Percentiles rank a stretch among this genome's conserved stretches.
Conservation (phyloP, 139 green algal genomes). For the Asterochloris sp. region DNA sequence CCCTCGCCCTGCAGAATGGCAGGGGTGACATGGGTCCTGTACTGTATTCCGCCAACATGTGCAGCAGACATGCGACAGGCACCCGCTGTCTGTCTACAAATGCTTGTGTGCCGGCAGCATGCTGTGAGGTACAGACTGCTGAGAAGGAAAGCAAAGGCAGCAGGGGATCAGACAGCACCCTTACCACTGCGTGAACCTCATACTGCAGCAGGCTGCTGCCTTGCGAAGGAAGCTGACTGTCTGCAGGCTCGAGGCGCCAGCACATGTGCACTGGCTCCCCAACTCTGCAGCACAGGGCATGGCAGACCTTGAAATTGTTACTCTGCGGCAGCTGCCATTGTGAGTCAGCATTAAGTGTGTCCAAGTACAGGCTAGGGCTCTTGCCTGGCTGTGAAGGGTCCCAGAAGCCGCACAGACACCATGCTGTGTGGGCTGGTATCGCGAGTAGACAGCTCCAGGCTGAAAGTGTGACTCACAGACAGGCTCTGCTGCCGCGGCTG, state of each 20-base stretch:
- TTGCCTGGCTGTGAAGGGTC: slow-evolving; percentile 38
- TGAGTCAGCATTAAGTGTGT: no score
- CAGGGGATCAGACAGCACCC: neutral
- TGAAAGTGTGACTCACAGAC: slow-evolving; percentile 22
- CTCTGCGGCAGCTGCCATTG: no score
- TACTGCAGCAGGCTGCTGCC: slow-evolving; percentile 22
- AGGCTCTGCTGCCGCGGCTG: neutral
- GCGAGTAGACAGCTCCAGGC: slow-evolving; percentile 19
- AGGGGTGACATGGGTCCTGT: no score
- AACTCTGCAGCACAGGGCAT: slow-evolving; percentile 16
- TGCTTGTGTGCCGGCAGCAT: no score
- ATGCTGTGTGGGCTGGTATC: slow-evolving; percentile 25
- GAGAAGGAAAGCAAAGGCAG: no score
- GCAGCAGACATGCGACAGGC: no score
- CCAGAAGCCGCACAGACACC: slow-evolving; percentile 40
- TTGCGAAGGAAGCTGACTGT: neutral
- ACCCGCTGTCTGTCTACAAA: no score
- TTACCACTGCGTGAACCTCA: slow-evolving; percentile 29
- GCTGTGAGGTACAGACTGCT: no score
- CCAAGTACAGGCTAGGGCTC: neutral
- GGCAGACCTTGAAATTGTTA: neutral
- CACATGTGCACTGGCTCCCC: slow-evolving; percentile 41
- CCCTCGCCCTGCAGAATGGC: slow-evolving; percentile 19
- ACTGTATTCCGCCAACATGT: no score
- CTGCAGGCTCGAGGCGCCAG: slow-evolving; percentile 49